Evolutionary conservation across 345 rosid species (phyloP).

Genomic region (Syzygium aqueum): DNA sequence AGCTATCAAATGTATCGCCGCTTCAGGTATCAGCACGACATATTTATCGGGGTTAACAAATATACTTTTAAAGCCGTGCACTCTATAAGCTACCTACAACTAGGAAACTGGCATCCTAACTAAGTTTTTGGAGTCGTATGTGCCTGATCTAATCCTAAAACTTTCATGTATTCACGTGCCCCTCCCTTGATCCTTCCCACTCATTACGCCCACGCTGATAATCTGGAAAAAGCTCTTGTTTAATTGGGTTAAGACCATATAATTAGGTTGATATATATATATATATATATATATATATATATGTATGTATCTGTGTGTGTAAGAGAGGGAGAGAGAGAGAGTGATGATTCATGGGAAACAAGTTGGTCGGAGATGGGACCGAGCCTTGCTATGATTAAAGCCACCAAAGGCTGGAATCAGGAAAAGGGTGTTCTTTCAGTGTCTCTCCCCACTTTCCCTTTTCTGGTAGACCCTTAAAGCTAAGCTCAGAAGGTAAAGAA

Average conservation of each 20-base stretch:
- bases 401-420: conserved; percentile 4
- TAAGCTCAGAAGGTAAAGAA: conserved; percentile 8
- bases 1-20: rapidly evolving
- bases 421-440: background rate
- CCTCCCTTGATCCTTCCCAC: background rate
- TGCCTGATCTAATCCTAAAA: background rate
- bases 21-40: background rate
- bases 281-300: background rate
- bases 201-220: background rate
- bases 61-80: background rate
- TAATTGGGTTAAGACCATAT: background rate
- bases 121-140: background rate
- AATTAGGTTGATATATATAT: background rate
- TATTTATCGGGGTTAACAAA: rapidly evolving
- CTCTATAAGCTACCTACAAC: background rate
- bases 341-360: conserved; percentile 9
- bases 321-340: background rate
- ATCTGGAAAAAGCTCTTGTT: background rate
- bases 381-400: conserved; percentile 30
- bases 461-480: conserved; percentile 13
- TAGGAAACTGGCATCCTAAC: background rate
- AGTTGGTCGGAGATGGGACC: conserved; percentile 12
- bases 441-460: background rate
- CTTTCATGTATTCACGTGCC: background rate
- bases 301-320: background rate